Base-by-base conservation (phyloP, 352 stramenopile species). In the Globisporangium spinosum region DNA sequence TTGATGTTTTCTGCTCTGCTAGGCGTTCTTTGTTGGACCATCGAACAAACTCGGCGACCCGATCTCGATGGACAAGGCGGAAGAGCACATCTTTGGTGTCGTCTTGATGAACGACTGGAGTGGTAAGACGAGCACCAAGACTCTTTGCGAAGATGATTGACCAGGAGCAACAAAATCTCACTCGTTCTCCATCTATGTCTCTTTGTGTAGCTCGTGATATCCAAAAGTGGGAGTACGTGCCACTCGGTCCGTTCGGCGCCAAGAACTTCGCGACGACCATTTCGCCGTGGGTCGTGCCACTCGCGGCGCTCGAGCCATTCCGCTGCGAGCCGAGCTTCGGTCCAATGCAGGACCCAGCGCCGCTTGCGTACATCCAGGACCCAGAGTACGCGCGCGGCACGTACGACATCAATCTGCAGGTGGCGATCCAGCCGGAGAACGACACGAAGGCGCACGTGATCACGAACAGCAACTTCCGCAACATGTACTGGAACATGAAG, bases 61-160 rank as follows among this genome's bases (percentile, higher is more conserved):
- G 17, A 89, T 99, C 60, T 67, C 79, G 12, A 95, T 98, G 63
- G 78, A 85, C 62, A 83, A 98, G 74, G 95, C 96, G 0, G 87
- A 98, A 64, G 79, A 97, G 49, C 89, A 98, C 72, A 98, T 99
- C 61, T 99, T 99, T 79, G 97, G 97, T 8, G 92, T 98, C 66
- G 93, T 98, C 38, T 72, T 99, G 32, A 97, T 99, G 89, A 99
- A 99, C 77, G 97, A 99, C 77, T 99, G 97, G 97, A 98, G 91
- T 51, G 96, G 96, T 94, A 71, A 60, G 75, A 69, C 20, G 15
- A 5, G 20, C 22, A 56, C 1, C 35, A 17, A 35, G n/a, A 0
- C 25, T 47, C n/a, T 2, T 22, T 53, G 17, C 15, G 54, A 59
- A 25, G 23, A 17, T 23, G 1, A 58, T 38, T 40, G 53, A 13